Evolutionary conservation across 2,329 filamentous ascomycete species (phyloP).

Genomic region (Colletotrichum tabaci): DNA sequence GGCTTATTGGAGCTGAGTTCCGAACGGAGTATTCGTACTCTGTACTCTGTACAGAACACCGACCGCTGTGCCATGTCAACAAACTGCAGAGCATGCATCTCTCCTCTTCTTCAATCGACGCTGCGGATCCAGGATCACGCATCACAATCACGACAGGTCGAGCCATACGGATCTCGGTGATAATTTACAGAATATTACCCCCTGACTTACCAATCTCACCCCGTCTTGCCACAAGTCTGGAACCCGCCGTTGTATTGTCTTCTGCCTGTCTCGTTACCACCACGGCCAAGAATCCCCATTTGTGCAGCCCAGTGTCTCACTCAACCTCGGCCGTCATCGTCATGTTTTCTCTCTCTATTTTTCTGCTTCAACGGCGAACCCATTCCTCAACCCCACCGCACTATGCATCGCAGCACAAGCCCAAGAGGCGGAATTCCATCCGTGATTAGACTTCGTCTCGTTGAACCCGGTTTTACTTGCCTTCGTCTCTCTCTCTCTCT

Average conservation of each 20-base stretch:
- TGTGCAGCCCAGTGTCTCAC: conserved; percentile 35
- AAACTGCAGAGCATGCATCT: background rate
- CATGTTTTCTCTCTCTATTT: conserved; percentile 18
- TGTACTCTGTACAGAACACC: too few species aligned
- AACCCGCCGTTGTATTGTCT: background rate
- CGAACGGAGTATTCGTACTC: too few species aligned
- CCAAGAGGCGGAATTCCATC: conserved; percentile 17
- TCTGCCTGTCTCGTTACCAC: conserved; percentile 23
- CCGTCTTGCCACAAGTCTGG: background rate
- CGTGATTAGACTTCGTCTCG: conserved; percentile 8
- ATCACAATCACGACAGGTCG: background rate
- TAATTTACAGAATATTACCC: too few species aligned
- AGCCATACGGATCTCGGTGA: background rate
- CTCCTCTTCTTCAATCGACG: background rate
- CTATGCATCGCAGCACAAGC: conserved; percentile 14
- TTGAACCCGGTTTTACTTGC: background rate
- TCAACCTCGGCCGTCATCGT: conserved; percentile 21
- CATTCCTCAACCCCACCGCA: conserved; percentile 21
- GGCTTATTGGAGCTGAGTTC: conserved; percentile 35
- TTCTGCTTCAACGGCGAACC: conserved; percentile 25
- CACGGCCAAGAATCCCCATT: conserved; percentile 28
- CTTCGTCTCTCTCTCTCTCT: background rate
- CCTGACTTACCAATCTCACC: conserved; percentile 3
- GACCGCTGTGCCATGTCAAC: background rate
- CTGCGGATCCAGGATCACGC: background rate